A percentile compares a stretch with the other conserved stretches of the same genome.
These are phyloP conservation scores for Epichloe elymi DNA, from an alignment of 2,329 filamentous ascomycete genomes.

Conservation along the genomic window DNA sequence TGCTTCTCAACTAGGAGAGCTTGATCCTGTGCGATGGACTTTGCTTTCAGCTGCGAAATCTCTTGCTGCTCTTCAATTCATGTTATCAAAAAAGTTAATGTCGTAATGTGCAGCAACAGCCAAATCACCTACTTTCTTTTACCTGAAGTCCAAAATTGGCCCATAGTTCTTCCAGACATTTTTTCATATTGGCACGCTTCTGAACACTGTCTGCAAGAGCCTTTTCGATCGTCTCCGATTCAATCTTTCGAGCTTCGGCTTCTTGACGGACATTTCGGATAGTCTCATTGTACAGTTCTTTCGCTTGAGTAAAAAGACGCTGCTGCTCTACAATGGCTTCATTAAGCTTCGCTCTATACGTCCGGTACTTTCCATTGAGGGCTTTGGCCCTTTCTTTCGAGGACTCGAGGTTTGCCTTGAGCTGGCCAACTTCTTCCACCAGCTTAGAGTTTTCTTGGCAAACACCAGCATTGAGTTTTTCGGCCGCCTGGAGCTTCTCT, in stretches of 20 bases:
- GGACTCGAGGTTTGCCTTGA: slow-evolving; percentile 14
- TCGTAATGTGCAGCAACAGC: not conserved
- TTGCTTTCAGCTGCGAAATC: slow-evolving; percentile 13
- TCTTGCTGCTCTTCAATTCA: slow-evolving; percentile 11
- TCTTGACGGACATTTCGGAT: slow-evolving; percentile 22
- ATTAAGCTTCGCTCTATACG: slow-evolving; percentile 28
- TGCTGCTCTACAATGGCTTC: slow-evolving; percentile 34
- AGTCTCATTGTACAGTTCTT: slow-evolving; percentile 19
- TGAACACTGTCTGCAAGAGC: slow-evolving; percentile 16
- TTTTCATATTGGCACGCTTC: slow-evolving; percentile 20
- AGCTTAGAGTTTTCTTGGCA: slow-evolving; percentile 14
- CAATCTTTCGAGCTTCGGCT: slow-evolving; percentile 11
- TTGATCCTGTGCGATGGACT: slow-evolving; percentile 10
- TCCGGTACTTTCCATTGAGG: slow-evolving; percentile 21
- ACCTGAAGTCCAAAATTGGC: slow-evolving; percentile 10
- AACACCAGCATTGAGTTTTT: slow-evolving; percentile 11
- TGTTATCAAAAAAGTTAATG: not conserved
- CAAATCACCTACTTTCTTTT: slow-evolving; percentile 11
- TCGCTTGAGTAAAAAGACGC: slow-evolving; percentile 23
- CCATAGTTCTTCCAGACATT: slow-evolving; percentile 17
- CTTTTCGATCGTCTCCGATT: slow-evolving; percentile 13
- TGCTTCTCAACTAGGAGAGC: slow-evolving; percentile 2
- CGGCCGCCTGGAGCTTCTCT: slow-evolving; percentile 13
- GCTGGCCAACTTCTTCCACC: slow-evolving; percentile 14
- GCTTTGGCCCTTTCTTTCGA: slow-evolving; percentile 10